Base-by-base conservation (phyloP, 805 yeast species). In the Kodamaea jinghongensis region DNA sequence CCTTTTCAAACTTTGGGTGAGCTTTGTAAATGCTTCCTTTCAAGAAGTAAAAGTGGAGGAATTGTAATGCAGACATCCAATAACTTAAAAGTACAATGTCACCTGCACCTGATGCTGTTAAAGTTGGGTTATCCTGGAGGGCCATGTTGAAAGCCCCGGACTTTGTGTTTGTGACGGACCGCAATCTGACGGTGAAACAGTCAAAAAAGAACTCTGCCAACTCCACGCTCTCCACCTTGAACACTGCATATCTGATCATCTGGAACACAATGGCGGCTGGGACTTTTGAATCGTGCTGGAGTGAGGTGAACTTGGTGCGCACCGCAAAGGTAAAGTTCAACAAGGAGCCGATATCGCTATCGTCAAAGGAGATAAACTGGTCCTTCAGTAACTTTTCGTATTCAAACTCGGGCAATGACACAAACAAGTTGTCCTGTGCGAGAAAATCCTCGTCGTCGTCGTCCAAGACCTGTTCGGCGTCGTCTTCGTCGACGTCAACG, bases 11-110 rank as follows among this genome's bases (percentile, higher is more conserved):
- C 11, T 62, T 55, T 2, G 90, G 88, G 45, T 79, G 75, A 34
- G 63, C 65, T 15, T 58, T 52, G 56, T 78, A 80, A 38, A 83
- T 71, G 0, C 65, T 60, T 52, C 84, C 93, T 45, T 85, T 79
- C 31, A 78, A 67, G 25, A 91, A 55, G 60, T 87, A 91, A 58
- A 84, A 91, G 52, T 83, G 81, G 36, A 91, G 63, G 48, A 86
- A 81, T 43, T 86, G 85, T 32, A 85, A 57, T 17, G 85, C 83
- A 4, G 96, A 81, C 27, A 93, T 74, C 98, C 98, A 93, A 58
- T 88, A 91, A 36, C 95, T 83, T 45, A 83, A 73, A 29, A 73
- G 55, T 12, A 85, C 85, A 40, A 84, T 81, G 54, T 85, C 91
- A 23, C 81, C 83, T 25, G 71, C 61, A 4, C 67, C 70, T 4